Percentiles rank a stretch among this genome's conserved stretches.
These are phyloP conservation scores for Starmerella scarabaei DNA, from an alignment of 805 yeast genomes.

Conservation along the genomic window DNA sequence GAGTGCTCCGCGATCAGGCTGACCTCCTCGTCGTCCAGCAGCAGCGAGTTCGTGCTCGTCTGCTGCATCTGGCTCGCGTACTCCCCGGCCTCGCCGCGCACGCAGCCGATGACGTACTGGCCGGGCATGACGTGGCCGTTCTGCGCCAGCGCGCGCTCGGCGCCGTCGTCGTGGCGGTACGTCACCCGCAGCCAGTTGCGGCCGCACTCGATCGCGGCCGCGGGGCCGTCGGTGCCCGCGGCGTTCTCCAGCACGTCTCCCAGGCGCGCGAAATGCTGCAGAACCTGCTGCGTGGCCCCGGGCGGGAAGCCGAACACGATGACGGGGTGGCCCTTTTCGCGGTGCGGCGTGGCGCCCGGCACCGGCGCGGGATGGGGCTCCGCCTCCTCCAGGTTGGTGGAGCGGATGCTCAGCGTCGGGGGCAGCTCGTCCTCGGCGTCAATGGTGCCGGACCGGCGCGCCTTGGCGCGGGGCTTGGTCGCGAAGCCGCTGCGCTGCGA, in stretches of 20 bases:
- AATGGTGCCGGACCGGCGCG: slow-evolving; percentile 3
- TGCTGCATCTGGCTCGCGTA: slow-evolving; percentile 4
- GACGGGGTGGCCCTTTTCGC: slow-evolving; percentile 36
- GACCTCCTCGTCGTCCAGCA: slow-evolving; percentile 12
- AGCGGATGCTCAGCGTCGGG: slow-evolving; percentile 16
- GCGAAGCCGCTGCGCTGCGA: slow-evolving; percentile 11
- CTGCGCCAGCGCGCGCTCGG: slow-evolving; percentile 72
- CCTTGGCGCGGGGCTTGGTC: slow-evolving; percentile 9
- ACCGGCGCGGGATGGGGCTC: background rate
- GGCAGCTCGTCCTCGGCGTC: slow-evolving; percentile 15
- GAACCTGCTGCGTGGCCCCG: slow-evolving; percentile 48
- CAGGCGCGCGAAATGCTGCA: slow-evolving; percentile 62
- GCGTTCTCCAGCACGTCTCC: slow-evolving; percentile 72
- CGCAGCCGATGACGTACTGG: slow-evolving; percentile 45
- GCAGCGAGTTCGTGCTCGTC: slow-evolving; percentile 18
- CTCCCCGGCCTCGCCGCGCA: slow-evolving; percentile 32
- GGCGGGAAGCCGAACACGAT: slow-evolving; percentile 86
- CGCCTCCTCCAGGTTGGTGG: background rate
- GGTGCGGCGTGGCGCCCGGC: background rate
- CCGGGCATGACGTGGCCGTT: slow-evolving; percentile 65
- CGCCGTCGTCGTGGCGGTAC: slow-evolving; percentile 60
- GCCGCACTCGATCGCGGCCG: slow-evolving; percentile 64
- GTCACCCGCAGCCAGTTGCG: slow-evolving; percentile 86
- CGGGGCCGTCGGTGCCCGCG: slow-evolving; percentile 22
- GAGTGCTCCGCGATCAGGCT: slow-evolving; percentile 1